A percentile compares a stretch with the other conserved stretches of the same genome.
Evolutionary conservation across 192 early-diverging fungal genomes (phyloP).

Genomic region (Chytriomyces sp.): DNA sequence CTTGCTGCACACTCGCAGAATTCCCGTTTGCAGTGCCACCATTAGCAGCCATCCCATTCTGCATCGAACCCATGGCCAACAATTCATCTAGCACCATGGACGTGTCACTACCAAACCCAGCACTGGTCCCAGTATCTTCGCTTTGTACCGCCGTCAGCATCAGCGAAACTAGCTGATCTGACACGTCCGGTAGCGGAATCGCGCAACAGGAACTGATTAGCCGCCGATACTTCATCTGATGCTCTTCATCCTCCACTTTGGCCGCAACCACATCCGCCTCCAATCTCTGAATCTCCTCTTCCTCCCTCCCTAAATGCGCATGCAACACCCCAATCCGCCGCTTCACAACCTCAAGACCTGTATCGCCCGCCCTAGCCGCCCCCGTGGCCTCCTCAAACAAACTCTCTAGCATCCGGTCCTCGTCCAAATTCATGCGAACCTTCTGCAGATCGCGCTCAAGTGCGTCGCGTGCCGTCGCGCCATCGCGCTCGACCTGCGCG

Average conservation of each 20-base stretch:
- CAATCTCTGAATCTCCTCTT: no score
- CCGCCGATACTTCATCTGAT: constrained; percentile 77
- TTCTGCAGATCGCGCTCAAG: constrained; percentile 14
- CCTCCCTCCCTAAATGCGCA: constrained; percentile 22
- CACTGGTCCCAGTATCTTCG: constrained; percentile 50
- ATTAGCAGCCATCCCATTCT: background rate
- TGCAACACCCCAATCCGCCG: constrained; percentile 1
- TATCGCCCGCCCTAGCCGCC: no score
- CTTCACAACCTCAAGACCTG: background rate
- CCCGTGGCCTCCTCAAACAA: no score
- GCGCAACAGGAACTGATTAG: constrained; percentile 86
- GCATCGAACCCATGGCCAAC: background rate
- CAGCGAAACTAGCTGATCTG: constrained; percentile 68
- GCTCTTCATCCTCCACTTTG: constrained; percentile 29
- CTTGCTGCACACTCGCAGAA: background rate
- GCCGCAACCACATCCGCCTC: constrained; percentile 53
- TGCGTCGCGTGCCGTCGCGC: background rate
- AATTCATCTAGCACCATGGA: background rate
- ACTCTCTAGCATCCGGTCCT: no score
- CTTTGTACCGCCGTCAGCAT: constrained; percentile 79
- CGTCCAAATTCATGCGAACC: no score
- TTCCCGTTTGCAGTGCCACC: background rate
- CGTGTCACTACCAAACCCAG: constrained; percentile 20
- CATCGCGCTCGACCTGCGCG: constrained; percentile 32
- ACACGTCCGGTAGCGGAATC: constrained; percentile 75